Conservation (phyloP, 2,329 filamentous ascomycete species). For the Cladosporium cucumerinum region DNA sequence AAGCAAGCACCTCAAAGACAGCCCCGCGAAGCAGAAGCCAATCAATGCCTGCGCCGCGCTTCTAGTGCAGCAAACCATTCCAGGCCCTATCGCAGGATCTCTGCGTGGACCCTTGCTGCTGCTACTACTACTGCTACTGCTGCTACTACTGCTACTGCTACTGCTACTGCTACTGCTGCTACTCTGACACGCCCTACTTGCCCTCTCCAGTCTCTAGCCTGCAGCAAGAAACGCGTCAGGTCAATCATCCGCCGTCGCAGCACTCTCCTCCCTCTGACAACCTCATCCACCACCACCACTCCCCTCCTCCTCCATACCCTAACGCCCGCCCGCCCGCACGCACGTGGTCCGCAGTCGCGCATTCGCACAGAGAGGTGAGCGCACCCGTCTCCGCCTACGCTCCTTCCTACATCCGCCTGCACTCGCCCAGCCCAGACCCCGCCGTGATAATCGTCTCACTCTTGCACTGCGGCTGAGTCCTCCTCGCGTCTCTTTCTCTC, state of each 20-base stretch:
- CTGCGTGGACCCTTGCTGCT: neutral
- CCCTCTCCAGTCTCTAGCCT: neutral
- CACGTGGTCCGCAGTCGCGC: neutral
- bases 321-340: too few species aligned
- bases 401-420: neutral
- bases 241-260: neutral
- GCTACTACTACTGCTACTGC: neutral
- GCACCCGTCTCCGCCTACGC: slow-evolving; percentile 2
- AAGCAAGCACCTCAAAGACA: neutral
- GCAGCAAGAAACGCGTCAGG: neutral
- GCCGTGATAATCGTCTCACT: neutral
- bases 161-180: neutral
- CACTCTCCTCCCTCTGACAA: neutral
- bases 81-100: slow-evolving; percentile 2
- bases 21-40: neutral
- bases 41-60: neutral
- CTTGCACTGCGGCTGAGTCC: slow-evolving; percentile 10
- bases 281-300: neutral
- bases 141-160: too few species aligned
- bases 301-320: neutral
- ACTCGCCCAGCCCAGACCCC: slow-evolving; percentile 10
- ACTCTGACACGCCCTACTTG: neutral
- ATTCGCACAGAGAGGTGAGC: neutral
- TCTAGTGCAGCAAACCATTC: neutral
- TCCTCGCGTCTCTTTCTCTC: slow-evolving; percentile 2